These are phyloP conservation scores for Rhizoctonia solani DNA, from an alignment of 1,284 basidiomycete species.

Conservation along the genomic window DNA sequence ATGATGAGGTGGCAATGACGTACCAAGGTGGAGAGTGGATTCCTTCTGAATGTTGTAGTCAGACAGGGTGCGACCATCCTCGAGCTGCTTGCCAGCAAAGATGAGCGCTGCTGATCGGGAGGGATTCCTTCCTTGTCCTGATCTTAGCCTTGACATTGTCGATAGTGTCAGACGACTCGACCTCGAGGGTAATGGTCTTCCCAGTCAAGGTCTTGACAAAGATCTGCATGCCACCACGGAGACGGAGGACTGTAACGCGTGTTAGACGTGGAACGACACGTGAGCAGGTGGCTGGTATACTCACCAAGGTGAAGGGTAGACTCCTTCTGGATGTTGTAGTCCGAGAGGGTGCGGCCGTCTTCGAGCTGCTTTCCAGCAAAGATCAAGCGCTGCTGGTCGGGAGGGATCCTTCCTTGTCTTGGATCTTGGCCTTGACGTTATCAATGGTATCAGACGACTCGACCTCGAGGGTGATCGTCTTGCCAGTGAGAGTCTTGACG, in stretches of 20 bases:
- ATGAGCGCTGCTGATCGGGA: constrained; percentile 52
- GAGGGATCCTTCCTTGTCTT: constrained; percentile 56
- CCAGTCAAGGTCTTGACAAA: too few species aligned
- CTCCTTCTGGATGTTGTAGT: constrained; percentile 41
- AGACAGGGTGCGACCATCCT: too few species aligned
- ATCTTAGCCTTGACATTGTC: too few species aligned
- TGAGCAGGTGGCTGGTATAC: background rate
- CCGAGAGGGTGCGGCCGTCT: too few species aligned
- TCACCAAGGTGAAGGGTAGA: constrained; percentile 38
- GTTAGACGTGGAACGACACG: background rate
- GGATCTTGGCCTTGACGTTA: too few species aligned
- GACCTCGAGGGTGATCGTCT: too few species aligned
- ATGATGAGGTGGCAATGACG: too few species aligned
- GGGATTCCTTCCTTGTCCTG: constrained; percentile 55
- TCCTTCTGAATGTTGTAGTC: constrained; percentile 98
- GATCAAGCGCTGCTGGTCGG: constrained; percentile 60
- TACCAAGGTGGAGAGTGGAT: constrained; percentile 87
- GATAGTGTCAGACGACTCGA: too few species aligned
- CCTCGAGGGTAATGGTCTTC: too few species aligned
- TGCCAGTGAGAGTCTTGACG: constrained; percentile 58
- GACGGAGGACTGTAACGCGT: constrained; percentile 51
- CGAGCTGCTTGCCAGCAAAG: constrained; percentile 81
- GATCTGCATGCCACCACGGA: too few species aligned
- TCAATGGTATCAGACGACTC: too few species aligned
- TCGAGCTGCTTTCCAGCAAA: constrained; percentile 58